Conservation (phyloP, 768 basidiomycete species). For the Boletus speciosus region DNA sequence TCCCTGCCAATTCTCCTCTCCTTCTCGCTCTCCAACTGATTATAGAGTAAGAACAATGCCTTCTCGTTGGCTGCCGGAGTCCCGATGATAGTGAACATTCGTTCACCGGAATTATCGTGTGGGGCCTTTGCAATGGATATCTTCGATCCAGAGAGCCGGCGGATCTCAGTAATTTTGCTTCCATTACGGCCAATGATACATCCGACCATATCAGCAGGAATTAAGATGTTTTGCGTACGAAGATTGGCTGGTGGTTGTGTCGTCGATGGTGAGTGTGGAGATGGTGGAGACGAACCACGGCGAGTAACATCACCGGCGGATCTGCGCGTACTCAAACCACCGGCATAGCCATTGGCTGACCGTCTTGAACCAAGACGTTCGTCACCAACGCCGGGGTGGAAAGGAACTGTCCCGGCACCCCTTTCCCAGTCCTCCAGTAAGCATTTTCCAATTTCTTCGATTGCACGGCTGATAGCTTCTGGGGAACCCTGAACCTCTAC, state of each 20-base stretch:
- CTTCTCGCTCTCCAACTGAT: slow-evolving; percentile 95
- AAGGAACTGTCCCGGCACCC: slow-evolving; percentile 88
- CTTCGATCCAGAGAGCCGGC: slow-evolving; percentile 94
- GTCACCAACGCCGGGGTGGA: slow-evolving; percentile 85
- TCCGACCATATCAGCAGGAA: slow-evolving; percentile 98
- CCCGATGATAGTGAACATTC: slow-evolving; percentile 99
- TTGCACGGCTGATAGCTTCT: slow-evolving; percentile 88
- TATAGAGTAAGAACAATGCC: slow-evolving; percentile 94
- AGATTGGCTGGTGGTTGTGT: slow-evolving; percentile 71
- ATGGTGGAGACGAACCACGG: slow-evolving; percentile 41
- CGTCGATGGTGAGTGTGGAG: slow-evolving; percentile 41
- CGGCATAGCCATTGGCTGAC: slow-evolving; percentile 47
- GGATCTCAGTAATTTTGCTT: slow-evolving; percentile 98
- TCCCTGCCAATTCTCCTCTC: slow-evolving; percentile 87
- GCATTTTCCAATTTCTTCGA: slow-evolving; percentile 94
- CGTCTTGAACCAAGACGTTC: slow-evolving; percentile 56
- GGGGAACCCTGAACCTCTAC: slow-evolving; percentile 96
- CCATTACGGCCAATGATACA: slow-evolving; percentile 96
- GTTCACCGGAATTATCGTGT: slow-evolving; percentile 98
- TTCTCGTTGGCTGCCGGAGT: slow-evolving; percentile 97
- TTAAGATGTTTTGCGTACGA: slow-evolving; percentile 98
- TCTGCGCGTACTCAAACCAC: slow-evolving; percentile 53
- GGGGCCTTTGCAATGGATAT: slow-evolving; percentile 98
- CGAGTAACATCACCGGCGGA: slow-evolving; percentile 55
- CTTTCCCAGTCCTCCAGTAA: slow-evolving; percentile 97